Evolutionary conservation across 2,329 filamentous ascomycete species (phyloP), one percentile per base, ranked within the genome.

Genomic region (Chaetomiaceae sp.): DNA sequence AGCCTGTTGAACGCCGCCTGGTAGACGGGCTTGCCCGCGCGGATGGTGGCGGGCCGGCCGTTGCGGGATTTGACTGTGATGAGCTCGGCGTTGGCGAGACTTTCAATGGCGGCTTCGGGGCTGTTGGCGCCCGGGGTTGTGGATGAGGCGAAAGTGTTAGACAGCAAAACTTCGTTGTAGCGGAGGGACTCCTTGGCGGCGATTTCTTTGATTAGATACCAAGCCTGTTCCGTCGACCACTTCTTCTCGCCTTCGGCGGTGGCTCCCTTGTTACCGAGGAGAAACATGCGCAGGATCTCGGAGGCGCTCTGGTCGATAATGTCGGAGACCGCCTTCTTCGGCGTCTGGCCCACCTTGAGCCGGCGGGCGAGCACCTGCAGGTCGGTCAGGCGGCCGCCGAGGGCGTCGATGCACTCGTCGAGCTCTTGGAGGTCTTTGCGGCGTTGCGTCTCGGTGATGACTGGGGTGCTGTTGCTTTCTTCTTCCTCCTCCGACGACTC

Each of bases 371-470:
- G 82, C 65, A 94, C 95, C 66, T 97, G 92, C 19, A 99, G 84
- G 65, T 99, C 94, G 0, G 91, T 96, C n/a, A 99, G 79, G 3
- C 94, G 88, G 2, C 94, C 94, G 20, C 94, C 94, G 1, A 99
- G 79, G 0, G 85, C 80, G 25, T 84, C 80, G 59, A 97, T 95
- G 61, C 88, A 91, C 25, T 79, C 79, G 64, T 96, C 91, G 1
- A 99, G 79, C 58, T 91, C 88, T 1, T 71, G 68, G 6, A 94
- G 74, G 58, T 91, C 68, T 3, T 68, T 66, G 2, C 67, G 44
- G 29, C 48, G 59, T 79, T 42, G 71, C 67, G 71, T 67, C 15
- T 74, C 70, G 17, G 57, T 48, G 11, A 67, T 58, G 39, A 44
- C 22, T 2, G 46, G 48, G 6, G 31, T 7, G 42, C 33, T 33